Evolutionary conservation across 192 early-diverging fungal species (phyloP), one percentile per base, ranked within the genome.

Genomic region (Diversispora eburnea): DNA sequence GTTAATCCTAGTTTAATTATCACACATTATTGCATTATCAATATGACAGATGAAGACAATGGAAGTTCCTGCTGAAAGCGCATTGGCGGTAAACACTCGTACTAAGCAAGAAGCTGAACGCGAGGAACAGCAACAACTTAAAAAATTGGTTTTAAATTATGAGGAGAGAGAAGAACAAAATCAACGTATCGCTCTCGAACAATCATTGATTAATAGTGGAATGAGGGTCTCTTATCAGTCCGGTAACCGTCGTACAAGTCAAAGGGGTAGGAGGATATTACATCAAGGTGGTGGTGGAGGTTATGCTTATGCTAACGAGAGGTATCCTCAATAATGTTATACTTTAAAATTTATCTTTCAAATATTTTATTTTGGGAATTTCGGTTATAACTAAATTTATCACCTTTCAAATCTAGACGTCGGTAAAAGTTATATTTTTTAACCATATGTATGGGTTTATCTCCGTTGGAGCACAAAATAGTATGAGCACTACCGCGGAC

Each of bases 131-230:
- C 87, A 87, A 67, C 91, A 94, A 54, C 83, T 99, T 77, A 99
- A 99, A 79, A 83, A 90, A 73, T 79, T 98, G 42, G 98, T 99
- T 9, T 83, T 99, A 33, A 91, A 87, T 75, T 98, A 96, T 62
- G 94, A 98, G 75, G 88, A 92, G 63, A 78, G 91, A 41, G 93
- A 94, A 72, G 83, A 83, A 54, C 78, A 82, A 9, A 82, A 79
- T n/a, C 81, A 82, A 46, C 78, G 81, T 20, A 76, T 75, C 56
- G 81, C 58, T 6, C 72, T 73, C 45, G 60, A 73, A 43, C 72
- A 73, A 4, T 51, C 72, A 15, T 42, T 73, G 8, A 48, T 64
- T 5, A 62, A 17, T n/a, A 73, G 72, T 19, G 72, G 72, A 19
- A 42, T 73, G 33, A 61, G 42, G 10, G 72, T 73, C 17, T 52